Evolutionary conservation across 2,329 filamentous ascomycete species (phyloP), one percentile per base, ranked within the genome.

Genomic region (Diplodia sapinea): DNA sequence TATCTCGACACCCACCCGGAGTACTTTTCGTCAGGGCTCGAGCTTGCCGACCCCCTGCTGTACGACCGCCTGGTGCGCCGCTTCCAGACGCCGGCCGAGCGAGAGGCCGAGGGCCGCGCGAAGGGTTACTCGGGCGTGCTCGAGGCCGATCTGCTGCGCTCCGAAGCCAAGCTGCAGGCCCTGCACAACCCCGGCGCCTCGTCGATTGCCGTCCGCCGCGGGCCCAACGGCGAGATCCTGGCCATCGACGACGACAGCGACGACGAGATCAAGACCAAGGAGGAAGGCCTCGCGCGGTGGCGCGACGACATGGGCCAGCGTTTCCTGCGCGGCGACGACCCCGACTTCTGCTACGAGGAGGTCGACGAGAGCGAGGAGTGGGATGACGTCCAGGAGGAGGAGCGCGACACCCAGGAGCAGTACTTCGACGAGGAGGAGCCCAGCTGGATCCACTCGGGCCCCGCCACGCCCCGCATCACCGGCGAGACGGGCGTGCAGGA

Each of bases 341-440:
- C 85, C 1, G 92, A 96, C 57, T 94, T 96, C 73, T 89, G 94
- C 69, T 97, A 96, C 75, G 77, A 73, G 1, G 73, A 71, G 2
- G 89, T 96, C 5, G 93, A 97, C 74, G 81, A 82, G 43, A 88
- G 91, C 73, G 89, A 93, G 36, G 88, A 89, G 23, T 89, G 88
- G 67, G 92, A 96, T 75, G 87, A 89, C 78, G 76, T 79, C 82
- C 78, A 84, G 74, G 82, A 87, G 81, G 84, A 86, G 71, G 84
- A 84, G 70, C 79, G 83, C n/a, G 88, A 90, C 64, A 82, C 82
- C 15, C 85, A 94, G 77, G 92, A 96, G 47, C 84, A 84, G 23
- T 96, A 91, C 82, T 94, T 96, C 74, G 91, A 93, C 26, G 88
- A 88, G 6, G 90, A 96, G 81, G 89, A 91, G 72, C 89, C 91